Base-by-base conservation (phyloP, 495 filamentous ascomycete species). In the Pseudomonodictys pantanalensis region DNA sequence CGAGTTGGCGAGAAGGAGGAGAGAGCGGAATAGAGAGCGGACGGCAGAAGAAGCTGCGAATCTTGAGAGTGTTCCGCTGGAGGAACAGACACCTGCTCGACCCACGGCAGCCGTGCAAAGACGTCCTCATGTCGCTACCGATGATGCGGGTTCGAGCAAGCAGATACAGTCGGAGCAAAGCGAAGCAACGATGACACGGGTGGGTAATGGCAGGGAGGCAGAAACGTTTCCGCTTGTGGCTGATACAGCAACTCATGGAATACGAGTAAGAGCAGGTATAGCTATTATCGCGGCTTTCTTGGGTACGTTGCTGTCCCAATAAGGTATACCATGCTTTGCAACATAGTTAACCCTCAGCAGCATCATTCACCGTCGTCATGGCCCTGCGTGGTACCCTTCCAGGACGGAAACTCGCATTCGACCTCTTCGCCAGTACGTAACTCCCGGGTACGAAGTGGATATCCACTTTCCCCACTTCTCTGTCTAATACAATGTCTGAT, bases 351-450 rank as follows among this genome's bases (percentile, higher is more conserved):
- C 35, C 29, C 10, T 28, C 32, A 2, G 35, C 22, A 64, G 57
- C 52, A 20, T 59, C 65, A 46, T 67, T 92, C 69, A 80, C 83
- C 58, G 72, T 72, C n/a, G 71, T 89, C 52, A 80, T 90, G 60
- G 75, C 82, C 28, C 62, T 84, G 3, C 78, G 86, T 47, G 77
- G 79, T 49, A 67, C 73, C 22, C 66, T 86, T 18, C 56, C 66
- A 17, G 45, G 58, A 8, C 69, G 69, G 0, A 74, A 85, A 0
- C 73, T 84, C 0, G 68, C 77, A 12, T 81, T 87, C 55, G 73
- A 78, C 39, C 79, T 93, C 47, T 92, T 92, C 71, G 77, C 86
- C 6, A 91, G n/a, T n/a, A n/a, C n/a, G n/a, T n/a, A n/a, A n/a
- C n/a, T n/a, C n/a, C n/a, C n/a, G n/a, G n/a, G n/a, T n/a, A n/a